Evolutionary conservation across 225 moss, liverwort and hornwort genomes (phyloP), one percentile per base, ranked within the genome.

Genomic region (Climacium dendroides): DNA sequence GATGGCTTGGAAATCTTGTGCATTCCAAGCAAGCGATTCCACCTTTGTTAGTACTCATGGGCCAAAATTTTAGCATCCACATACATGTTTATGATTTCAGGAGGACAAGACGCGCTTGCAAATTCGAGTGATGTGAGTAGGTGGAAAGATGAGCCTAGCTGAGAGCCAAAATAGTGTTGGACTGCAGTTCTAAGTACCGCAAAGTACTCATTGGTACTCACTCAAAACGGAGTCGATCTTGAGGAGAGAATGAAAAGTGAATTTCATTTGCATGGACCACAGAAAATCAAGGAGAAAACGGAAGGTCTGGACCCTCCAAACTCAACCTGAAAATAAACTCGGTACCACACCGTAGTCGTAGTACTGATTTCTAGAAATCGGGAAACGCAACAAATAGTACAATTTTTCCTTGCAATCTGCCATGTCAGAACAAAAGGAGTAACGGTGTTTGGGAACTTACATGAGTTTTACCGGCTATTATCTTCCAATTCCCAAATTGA

Each of bases 1-100:
- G 92, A 45, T 64, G 70, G 78, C 16, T 64, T 13, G 89, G 86
- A 58, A 93, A 91, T 48, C 20, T 84, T 23, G 63, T 61, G 13
- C 69, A 73, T 52, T 93, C 89, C 89, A 57, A 23, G 45, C 84
- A 67, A 55, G 52, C 43, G 6, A 74, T 20, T 14, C 83, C 92
- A 63, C 92, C 92, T 55, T n/a, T 11, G 2, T 89, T 23, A 23
- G 55, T 24, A 91, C 74, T 19, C 73, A 20, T 63, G 89, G 28
- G 67, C 86, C n/a, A 79, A 47, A 32, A 87, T 93, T 53, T 88
- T 82, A 41, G 7, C 41, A 6, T 60, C 89, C 53, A 70, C 87
- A 13, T 81, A 83, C 26, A 10, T 93, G 5, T 53, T 92, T 5
- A 60, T 28, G 13, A 60, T 26, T n/a, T n/a, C n/a, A n/a, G n/a